Evolutionary conservation across 306 rosid genomes (phyloP), one percentile per base, ranked within the genome.

Genomic region (Biancaea sappan): DNA sequence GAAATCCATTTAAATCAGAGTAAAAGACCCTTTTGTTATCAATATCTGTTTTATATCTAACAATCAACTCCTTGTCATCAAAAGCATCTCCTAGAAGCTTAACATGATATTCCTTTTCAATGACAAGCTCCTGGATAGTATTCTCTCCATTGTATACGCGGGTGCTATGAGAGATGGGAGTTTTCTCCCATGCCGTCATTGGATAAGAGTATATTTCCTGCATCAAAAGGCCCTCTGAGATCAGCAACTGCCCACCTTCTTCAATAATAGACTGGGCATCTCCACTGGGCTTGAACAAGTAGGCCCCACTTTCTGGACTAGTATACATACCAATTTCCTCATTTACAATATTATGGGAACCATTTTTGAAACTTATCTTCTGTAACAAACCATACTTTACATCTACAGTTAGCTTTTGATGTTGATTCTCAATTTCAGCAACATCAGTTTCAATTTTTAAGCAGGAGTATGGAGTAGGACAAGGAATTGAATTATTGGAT

Each of bases 61-160:
- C 93, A 86, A 92, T 92, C 85, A 94, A 79, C 67, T 94, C 99
- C 83, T 6, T 94, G 75, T 94, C 92, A 75, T 94, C 58, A 64
- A 92, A 94, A 65, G 82, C 88, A 46, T 77, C 74, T 35, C 86
- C 85, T 54, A 82, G 76, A 74, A 94, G 88, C 84, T 92, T 96
- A 65, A 94, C 99, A 76, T 92, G 99, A 81, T 92, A 94, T 75
- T 94, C 99, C 95, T 92, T 92, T 85, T 94, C 97, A 73, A 92
- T 40, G 57, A 77, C 80, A 78, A 85, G 77, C 82, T 88, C 96
- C 76, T 94, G 99, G 48, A 88, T 75, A 8, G 90, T 71, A 74
- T 82, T 82, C 69, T 82, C 89, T 62, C 91, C 91, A 25, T 59
- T 90, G 74, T 92, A 94, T 35, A 92, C 8, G 8, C 99, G 96